Base-by-base conservation (phyloP, 441 rosid species). In the Biscutella laevigata region DNA sequence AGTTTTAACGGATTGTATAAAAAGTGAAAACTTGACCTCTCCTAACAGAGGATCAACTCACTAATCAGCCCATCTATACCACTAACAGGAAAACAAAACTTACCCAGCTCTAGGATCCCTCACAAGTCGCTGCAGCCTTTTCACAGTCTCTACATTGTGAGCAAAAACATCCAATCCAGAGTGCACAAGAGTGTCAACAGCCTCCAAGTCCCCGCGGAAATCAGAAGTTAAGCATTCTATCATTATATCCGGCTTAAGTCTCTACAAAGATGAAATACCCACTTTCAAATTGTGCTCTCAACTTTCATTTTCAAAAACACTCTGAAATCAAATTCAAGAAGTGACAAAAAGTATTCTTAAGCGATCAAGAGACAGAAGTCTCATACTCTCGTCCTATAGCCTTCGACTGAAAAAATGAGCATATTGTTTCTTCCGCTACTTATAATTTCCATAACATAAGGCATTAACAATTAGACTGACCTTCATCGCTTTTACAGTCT, bases 31-130 rank as follows among this genome's bases (percentile, higher is more conserved):
- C 6, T n/a, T 29, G 3, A 16, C 13, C 21, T 28, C 46, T 24
- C 38, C 0, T 13, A 2, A 11, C 55, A 26, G 30, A 58, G 38
- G 11, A 38, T n/a, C 42, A 50, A 9, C 15, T 32, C 28, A 35
- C 20, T 57, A 15, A 28, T 45, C 48, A 32, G 11, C 20, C 24
- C 19, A 40, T 41, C 13, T 17, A 40, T 20, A 54, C 10, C 19
- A 33, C 4, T 53, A 37, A 41, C 10, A 27, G 44, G 37, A 4
- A 29, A 59, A 43, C 11, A 27, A 40, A 52, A 67, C 82, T 65
- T 58, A 91, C 96, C 96, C 95, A 55, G 98, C 98, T 40, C 96
- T 86, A 51, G 97, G 95, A 72, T 92, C 98, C 66, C 98, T 80
- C 54, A 92, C 97, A 64, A 92, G 79, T 71, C 96, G 84, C 65